Conservation (phyloP, 148 eudicot genomes). For the Arctostaphylos glauca region DNA sequence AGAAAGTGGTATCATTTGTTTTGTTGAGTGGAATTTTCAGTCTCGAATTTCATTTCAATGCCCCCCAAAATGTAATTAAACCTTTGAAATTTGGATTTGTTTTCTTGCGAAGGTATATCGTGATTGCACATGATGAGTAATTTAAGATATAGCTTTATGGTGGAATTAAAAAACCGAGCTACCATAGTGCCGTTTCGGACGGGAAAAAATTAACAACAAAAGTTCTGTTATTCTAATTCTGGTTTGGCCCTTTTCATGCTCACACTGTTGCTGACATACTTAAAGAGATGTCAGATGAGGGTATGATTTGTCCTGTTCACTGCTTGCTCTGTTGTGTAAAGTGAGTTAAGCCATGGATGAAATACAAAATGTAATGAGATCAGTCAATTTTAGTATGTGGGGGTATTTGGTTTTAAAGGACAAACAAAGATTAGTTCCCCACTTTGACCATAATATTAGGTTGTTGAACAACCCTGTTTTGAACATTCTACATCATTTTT, state of each 20-base stretch:
- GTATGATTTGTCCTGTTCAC: neutral
- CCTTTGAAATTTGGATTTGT: neutral
- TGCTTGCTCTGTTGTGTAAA: neutral
- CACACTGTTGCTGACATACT: neutral
- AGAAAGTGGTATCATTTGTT: neutral
- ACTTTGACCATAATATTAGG: neutral
- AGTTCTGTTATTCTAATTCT: neutral
- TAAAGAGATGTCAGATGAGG: neutral
- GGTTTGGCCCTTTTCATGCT: neutral
- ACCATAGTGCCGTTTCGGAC: neutral
- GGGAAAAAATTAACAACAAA: neutral
- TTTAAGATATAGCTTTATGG: neutral
- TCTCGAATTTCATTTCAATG: neutral
- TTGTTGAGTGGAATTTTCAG: neutral
- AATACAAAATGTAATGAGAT: neutral
- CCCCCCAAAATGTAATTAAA: neutral
- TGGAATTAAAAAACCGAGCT: neutral
- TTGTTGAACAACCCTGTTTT: neutral
- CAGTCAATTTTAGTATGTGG: neutral
- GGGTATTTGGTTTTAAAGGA: neutral
- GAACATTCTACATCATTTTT: neutral
- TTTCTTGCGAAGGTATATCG: neutral
- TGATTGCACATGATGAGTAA: neutral
- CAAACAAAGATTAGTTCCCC: neutral
- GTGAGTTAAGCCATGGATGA: neutral